Evolutionary conservation across 208 protist species (phyloP).

Genomic region (Trypanosoma mega): DNA sequence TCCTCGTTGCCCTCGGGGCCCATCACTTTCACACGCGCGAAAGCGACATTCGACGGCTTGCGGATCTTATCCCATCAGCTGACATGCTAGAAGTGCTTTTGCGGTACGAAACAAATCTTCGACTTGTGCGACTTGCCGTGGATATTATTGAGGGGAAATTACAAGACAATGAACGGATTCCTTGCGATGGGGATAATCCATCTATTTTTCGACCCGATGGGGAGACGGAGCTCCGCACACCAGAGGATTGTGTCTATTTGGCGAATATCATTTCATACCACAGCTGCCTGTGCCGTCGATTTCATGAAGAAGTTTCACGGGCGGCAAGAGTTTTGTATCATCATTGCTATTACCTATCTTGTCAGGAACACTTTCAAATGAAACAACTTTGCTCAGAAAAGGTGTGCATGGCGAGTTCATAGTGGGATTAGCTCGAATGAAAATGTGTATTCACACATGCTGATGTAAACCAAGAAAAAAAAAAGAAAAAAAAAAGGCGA

Average conservation of each 20-base stretch:
- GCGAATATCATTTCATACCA: slow-evolving; percentile 33
- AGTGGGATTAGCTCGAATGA: neutral
- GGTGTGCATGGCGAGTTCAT: neutral
- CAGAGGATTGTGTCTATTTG: slow-evolving; percentile 42
- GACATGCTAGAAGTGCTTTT: slow-evolving; percentile 58
- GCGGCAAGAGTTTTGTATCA: slow-evolving; percentile 52
- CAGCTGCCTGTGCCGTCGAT: slow-evolving; percentile 43
- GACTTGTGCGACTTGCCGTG: slow-evolving; percentile 46
- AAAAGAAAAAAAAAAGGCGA: neutral
- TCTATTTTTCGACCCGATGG: slow-evolving; percentile 25
- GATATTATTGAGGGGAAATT: slow-evolving; percentile 72
- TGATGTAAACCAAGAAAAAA: too few species aligned
- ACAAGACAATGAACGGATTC: slow-evolving; percentile 33
- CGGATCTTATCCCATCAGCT: slow-evolving; percentile 48
- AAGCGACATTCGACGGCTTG: slow-evolving; percentile 65
- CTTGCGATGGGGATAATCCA: slow-evolving; percentile 13
- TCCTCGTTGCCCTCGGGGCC: slow-evolving; percentile 76
- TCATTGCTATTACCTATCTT: slow-evolving; percentile 74
- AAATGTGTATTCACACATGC: too few species aligned
- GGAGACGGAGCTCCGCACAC: slow-evolving; percentile 55
- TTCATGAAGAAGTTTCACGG: slow-evolving; percentile 38
- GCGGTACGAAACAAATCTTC: slow-evolving; percentile 37
- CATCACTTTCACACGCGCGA: slow-evolving; percentile 66
- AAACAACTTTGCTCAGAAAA: neutral
- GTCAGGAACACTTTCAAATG: slow-evolving; percentile 34